Evolutionary conservation across 208 protist genomes (phyloP).

Genomic region (Histomonas meleagridis): DNA sequence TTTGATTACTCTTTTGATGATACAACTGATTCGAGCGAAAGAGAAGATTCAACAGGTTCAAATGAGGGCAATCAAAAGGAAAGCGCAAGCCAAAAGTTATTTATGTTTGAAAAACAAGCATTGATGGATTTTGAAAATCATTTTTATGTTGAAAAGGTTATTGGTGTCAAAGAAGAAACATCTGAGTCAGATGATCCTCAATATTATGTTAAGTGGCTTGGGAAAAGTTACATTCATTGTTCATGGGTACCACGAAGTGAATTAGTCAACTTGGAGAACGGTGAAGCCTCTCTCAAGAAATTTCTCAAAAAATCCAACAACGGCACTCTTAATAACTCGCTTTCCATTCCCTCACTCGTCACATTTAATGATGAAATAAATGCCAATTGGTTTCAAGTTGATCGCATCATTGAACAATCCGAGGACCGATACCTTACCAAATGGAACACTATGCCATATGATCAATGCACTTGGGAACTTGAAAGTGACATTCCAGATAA

Average conservation of each 20-base stretch:
- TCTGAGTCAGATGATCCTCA: too few relatives aligned
- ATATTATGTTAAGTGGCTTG: background rate
- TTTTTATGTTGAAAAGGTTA: too few relatives aligned
- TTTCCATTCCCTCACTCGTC: background rate
- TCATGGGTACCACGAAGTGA: background rate
- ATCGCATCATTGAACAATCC: background rate
- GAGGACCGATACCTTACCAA: conserved; percentile 55
- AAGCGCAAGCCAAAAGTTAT: too few relatives aligned
- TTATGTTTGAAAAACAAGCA: too few relatives aligned
- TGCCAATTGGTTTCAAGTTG: background rate
- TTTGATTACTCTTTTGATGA: too few relatives aligned
- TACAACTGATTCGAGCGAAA: too few relatives aligned
- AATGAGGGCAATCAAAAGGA: too few relatives aligned
- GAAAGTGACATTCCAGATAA: background rate
- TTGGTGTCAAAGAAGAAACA: too few relatives aligned
- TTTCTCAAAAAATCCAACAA: background rate
- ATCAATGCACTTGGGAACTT: conserved; percentile 55
- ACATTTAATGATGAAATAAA: background rate
- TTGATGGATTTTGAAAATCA: too few relatives aligned
- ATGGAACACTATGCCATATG: conserved; percentile 55
- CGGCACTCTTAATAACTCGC: background rate
- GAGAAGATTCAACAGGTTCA: too few relatives aligned
- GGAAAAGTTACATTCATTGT: background rate
- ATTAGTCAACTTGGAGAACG: background rate
- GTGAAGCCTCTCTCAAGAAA: background rate